Evolutionary conservation across 1,284 basidiomycete species (phyloP), one percentile per base, ranked within the genome.

Genomic region (Irpex sp.): DNA sequence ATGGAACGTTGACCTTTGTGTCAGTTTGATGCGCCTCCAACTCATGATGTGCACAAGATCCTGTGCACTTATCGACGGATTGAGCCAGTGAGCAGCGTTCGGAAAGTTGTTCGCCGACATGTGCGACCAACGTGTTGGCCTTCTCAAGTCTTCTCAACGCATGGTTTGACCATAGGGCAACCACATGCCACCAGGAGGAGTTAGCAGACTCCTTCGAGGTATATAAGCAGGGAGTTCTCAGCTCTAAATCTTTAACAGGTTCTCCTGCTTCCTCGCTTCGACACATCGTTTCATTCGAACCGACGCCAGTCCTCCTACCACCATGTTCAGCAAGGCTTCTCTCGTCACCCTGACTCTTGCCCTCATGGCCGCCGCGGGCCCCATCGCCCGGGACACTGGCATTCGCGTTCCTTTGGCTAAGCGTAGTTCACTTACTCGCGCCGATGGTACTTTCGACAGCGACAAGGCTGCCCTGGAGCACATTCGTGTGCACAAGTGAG

Each of bases 381-480:
- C 59, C 37, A n/a, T 56, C 26, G 51, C 21, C 31, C 34, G n/a
- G 55, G 26, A 57, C 8, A 61, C 49, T 34, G 59, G 59, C n/a
- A 34, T 56, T 49, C 13, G 36, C 36, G 44, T 61, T n/a, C 48
- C 36, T 19, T 51, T 61, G 5, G n/a, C n/a, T 2, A 37, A 61
- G 59, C 59, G 59, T 21, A 56, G 36, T 48, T 21, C 36, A 5
- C 52, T 61, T 4, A 61, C 59, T 21, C 26, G 36, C 36, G 49
- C 49, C 5, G 37, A 61, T 52, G 59, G 59, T 31, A 61, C 59
- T 26, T 61, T 61, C 59, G 59, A 54, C 49, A 17, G 51, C 37
- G 59, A 55, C n/a, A 61, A 44, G 52, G 59, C 59, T 5, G 48
- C 51, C 13, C 51, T 55, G 31, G 31, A 61, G 19, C 49, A 54